These are phyloP conservation scores for Fusarium goolgardi DNA, from an alignment of 2,329 filamentous ascomycete genomes.

Conservation along the genomic window DNA sequence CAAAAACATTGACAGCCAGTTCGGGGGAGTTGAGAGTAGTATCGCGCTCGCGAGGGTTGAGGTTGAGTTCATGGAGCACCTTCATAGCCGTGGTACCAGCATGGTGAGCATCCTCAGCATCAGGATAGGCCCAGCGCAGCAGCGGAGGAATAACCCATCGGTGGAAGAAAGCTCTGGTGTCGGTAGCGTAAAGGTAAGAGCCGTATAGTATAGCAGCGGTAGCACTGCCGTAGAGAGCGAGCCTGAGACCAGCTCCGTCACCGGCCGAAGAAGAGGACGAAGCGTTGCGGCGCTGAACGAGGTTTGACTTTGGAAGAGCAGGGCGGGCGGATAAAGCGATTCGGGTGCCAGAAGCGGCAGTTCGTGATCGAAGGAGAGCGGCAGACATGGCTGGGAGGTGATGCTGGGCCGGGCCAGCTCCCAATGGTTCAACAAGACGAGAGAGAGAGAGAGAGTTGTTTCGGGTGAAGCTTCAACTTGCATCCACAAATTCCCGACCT, in stretches of 20 bases:
- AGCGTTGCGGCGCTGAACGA: conserved; percentile 48
- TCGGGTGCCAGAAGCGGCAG: conserved; percentile 36
- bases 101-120: conserved; percentile 94
- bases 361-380: conserved; percentile 44
- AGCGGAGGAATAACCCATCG: conserved; percentile 74
- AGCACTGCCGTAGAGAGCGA: conserved; percentile 55
- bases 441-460: conserved; percentile 40
- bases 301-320: conserved; percentile 34
- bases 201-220: conserved; percentile 58
- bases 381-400: conserved; percentile 45
- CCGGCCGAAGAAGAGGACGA: conserved; percentile 53
- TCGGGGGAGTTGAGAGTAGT: conserved; percentile 49
- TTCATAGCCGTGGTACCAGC: conserved; percentile 78
- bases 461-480: conserved; percentile 45
- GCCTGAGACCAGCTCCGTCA: conserved; percentile 50
- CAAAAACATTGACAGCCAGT: conserved; percentile 72
- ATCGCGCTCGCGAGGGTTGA: conserved; percentile 85
- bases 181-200: conserved; percentile 76
- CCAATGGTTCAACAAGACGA: conserved; percentile 46
- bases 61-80: conserved; percentile 75
- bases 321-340: conserved; percentile 37
- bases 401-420: conserved; percentile 47
- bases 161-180: conserved; percentile 78
- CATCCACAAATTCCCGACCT: conserved; percentile 43
- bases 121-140: conserved; percentile 73